Percentiles rank a stretch among this genome's conserved stretches.
Evolutionary conservation across 2,329 filamentous ascomycete genomes (phyloP).

Genomic region (Coniella lustricola): DNA sequence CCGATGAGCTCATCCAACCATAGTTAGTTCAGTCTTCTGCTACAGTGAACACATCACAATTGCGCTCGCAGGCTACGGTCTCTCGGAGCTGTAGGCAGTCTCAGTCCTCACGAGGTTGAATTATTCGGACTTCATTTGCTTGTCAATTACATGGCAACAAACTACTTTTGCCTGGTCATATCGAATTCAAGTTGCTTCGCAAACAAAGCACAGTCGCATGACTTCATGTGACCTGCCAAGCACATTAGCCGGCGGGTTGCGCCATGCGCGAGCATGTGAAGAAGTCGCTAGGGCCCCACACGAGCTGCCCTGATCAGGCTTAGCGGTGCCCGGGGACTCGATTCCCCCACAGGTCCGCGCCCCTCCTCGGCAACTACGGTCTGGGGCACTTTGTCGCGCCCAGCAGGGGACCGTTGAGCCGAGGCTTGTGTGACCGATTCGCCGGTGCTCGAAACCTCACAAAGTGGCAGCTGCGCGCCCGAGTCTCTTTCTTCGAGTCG

Average conservation of each 20-base stretch:
- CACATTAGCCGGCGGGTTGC: neutral
- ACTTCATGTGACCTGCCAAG: conserved; percentile 11
- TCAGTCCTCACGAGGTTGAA: no score
- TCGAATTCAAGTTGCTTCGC: no score
- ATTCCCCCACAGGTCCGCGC: conserved; percentile 10
- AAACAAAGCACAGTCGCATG: conserved; percentile 4
- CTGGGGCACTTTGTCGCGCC: conserved; percentile 4
- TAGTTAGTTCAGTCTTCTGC: no score
- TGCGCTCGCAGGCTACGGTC: no score
- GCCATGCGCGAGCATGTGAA: conserved; percentile 16
- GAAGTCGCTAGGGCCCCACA: neutral
- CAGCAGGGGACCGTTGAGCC: conserved; percentile 11
- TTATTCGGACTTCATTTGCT: no score
- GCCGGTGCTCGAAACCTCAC: conserved; percentile 1
- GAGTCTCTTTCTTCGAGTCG: neutral
- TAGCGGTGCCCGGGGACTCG: neutral
- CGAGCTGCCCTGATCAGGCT: conserved; percentile 1
- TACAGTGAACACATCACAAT: no score
- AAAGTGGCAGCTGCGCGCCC: neutral
- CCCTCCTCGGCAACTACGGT: conserved; percentile 8
- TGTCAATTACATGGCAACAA: no score
- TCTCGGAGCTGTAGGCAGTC: no score
- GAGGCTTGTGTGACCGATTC: conserved; percentile 12
- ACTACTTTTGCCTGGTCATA: no score
- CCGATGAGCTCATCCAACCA: no score